Evolutionary conservation across 2,329 filamentous ascomycete genomes (phyloP).

Genomic region (Ascochyta rabiei): DNA sequence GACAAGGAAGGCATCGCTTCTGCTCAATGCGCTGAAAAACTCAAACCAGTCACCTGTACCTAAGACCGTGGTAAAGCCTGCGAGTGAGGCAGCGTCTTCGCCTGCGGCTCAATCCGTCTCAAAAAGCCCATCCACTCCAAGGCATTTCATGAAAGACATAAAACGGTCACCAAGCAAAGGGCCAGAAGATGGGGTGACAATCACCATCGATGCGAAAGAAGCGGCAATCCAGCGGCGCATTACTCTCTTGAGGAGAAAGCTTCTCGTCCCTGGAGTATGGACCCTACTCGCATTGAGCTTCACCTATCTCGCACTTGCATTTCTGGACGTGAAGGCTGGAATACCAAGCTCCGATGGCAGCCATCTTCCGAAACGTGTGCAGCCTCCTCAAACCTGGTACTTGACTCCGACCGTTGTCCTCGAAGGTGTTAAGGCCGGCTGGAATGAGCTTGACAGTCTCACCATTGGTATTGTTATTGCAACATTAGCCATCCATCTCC

Average conservation of each 20-base stretch:
- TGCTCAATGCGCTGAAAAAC: neutral
- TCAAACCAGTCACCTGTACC: neutral
- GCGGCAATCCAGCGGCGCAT: constrained; percentile 10
- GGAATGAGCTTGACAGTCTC: constrained; percentile 21
- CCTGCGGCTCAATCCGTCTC: neutral
- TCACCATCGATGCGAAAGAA: constrained; percentile 5
- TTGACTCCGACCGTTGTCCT: constrained; percentile 16
- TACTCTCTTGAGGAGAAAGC: constrained; percentile 5
- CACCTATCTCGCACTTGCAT: constrained; percentile 18
- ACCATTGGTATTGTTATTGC: constrained; percentile 18
- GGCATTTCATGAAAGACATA: constrained; percentile 2
- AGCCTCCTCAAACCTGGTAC: constrained; percentile 19
- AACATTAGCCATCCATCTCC: constrained; percentile 11
- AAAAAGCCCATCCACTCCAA: neutral
- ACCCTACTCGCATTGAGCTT: constrained; percentile 14
- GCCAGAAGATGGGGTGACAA: neutral
- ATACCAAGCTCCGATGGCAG: neutral
- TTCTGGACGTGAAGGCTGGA: constrained; percentile 13
- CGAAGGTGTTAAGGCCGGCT: constrained; percentile 18
- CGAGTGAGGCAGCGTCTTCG: neutral
- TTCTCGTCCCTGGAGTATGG: constrained; percentile 23
- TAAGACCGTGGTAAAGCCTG: neutral
- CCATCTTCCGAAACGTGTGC: constrained; percentile 3
- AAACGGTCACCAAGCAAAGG: neutral
- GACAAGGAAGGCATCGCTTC: neutral